Evolutionary conservation across 768 basidiomycete species (phyloP).

Genomic region (Naematelia encephala): DNA sequence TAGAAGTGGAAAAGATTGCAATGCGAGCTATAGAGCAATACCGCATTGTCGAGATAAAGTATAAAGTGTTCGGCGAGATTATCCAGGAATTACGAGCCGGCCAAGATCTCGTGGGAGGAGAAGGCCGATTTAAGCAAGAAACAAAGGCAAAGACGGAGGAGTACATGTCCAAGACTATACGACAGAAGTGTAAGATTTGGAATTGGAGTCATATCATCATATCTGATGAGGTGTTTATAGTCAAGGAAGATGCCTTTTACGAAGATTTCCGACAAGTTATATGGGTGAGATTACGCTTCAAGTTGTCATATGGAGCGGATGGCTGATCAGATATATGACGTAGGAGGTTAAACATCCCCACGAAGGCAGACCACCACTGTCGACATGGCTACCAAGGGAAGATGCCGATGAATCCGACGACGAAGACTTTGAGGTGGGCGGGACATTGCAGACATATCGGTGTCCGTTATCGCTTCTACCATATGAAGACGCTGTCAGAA

Average conservation of each 20-base stretch:
- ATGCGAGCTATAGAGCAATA: constrained; percentile 19
- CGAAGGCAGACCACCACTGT: constrained; percentile 38
- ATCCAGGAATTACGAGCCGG: not conserved
- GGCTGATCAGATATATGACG: not conserved
- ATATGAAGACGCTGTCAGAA: constrained; percentile 72
- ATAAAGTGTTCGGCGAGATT: constrained; percentile 18
- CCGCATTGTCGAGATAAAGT: constrained; percentile 17
- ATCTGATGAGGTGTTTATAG: constrained; percentile 17
- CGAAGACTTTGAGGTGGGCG: constrained; percentile 84
- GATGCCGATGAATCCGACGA: constrained; percentile 75
- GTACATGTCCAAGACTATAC: constrained; percentile 23
- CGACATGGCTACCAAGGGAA: constrained; percentile 32
- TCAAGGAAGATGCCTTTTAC: constrained; percentile 25
- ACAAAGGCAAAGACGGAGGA: constrained; percentile 8
- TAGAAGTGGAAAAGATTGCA: constrained; percentile 17
- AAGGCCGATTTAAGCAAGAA: constrained; percentile 7
- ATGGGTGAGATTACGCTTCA: constrained; percentile 25
- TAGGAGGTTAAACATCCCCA: constrained; percentile 34
- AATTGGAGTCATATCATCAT: not conserved
- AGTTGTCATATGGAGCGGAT: not conserved
- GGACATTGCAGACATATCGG: constrained; percentile 73
- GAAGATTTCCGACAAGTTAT: constrained; percentile 22
- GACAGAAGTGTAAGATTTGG: constrained; percentile 31
- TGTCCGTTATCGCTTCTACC: constrained; percentile 73
- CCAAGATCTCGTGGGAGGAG: not conserved